phyloP scores from a whole-genome alignment of 768 basidiomycete species.

The Lyophyllum shimeji region DNA sequence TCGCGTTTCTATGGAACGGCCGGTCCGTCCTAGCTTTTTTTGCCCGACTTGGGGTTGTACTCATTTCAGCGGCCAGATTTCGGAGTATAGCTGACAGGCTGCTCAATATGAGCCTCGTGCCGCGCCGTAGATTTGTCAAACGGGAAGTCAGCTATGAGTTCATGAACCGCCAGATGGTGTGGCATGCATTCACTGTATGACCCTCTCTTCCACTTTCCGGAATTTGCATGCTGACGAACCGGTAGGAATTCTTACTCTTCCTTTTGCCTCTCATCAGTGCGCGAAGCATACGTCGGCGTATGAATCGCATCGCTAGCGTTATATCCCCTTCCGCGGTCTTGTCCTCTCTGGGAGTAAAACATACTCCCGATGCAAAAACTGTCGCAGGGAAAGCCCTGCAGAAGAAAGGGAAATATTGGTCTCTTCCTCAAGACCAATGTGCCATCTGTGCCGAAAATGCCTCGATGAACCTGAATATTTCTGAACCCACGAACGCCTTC shows the following conservation, averaged over 20 bases:
- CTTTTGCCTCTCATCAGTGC: constrained; percentile 82
- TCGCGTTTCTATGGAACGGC: constrained; percentile 84
- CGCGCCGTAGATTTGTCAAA: constrained; percentile 64
- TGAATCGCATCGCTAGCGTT: constrained; percentile 37
- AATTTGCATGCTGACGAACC: constrained; percentile 6
- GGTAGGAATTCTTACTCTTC: constrained; percentile 93
- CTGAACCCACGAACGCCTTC: constrained; percentile 53
- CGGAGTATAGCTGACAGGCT: constrained; percentile 82
- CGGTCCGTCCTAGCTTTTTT: constrained; percentile 40
- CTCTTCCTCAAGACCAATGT: constrained; percentile 74
- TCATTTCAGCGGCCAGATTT: constrained; percentile 51
- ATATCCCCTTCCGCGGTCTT: constrained; percentile 29
- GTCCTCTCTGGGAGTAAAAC: constrained; percentile 27
- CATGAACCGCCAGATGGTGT: constrained; percentile 99
- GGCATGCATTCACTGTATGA: constrained; percentile 96
- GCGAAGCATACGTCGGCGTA: constrained; percentile 58
- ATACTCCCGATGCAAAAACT: constrained; percentile 6
- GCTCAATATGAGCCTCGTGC: constrained; percentile 70
- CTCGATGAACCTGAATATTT: constrained; percentile 54
- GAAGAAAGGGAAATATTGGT: constrained; percentile 62
- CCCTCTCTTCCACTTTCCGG: background rate
- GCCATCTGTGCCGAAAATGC: constrained; percentile 88
- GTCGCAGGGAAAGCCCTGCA: constrained; percentile 8
- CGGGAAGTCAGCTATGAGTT: constrained; percentile 96
- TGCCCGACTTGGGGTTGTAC: background rate